Evolutionary conservation across 2,329 filamentous ascomycete genomes (phyloP).

Genomic region (Venturia nashicola): DNA sequence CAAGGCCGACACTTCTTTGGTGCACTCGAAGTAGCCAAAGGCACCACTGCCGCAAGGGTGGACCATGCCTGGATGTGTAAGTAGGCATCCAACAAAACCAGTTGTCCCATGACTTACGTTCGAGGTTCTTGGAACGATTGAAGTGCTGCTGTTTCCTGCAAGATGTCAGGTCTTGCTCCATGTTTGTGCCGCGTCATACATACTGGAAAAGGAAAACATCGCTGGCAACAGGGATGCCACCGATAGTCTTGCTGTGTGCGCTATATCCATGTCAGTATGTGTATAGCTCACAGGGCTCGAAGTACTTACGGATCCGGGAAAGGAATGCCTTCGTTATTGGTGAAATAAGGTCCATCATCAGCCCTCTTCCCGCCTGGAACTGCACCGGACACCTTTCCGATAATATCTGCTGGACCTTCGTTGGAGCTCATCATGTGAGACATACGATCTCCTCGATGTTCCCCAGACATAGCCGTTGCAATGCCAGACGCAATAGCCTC

Average conservation of each 20-base stretch:
- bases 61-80: constrained; percentile 21
- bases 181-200: background rate
- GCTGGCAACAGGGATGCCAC: constrained; percentile 38
- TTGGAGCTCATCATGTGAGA: constrained; percentile 36
- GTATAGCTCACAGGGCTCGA: background rate
- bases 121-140: constrained; percentile 42
- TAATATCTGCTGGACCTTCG: constrained; percentile 40
- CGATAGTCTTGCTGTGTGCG: constrained; percentile 39
- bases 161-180: background rate
- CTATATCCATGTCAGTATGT: constrained; percentile 11
- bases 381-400: constrained; percentile 37
- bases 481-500: constrained; percentile 30
- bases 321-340: constrained; percentile 41
- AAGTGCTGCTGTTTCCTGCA: constrained; percentile 39
- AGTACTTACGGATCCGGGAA: constrained; percentile 33
- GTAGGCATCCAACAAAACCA: constrained; percentile 14
- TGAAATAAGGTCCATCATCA: constrained; percentile 41
- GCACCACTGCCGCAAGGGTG: constrained; percentile 31
- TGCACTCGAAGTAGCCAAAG: constrained; percentile 36
- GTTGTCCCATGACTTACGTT: constrained; percentile 17
- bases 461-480: constrained; percentile 23
- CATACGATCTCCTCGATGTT: constrained; percentile 25
- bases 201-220: constrained; percentile 39
- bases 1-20: constrained; percentile 23
- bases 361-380: constrained; percentile 32